phyloP scores from a whole-genome alignment of 148 eudicot species.

The Camellia lanceoleosa region DNA sequence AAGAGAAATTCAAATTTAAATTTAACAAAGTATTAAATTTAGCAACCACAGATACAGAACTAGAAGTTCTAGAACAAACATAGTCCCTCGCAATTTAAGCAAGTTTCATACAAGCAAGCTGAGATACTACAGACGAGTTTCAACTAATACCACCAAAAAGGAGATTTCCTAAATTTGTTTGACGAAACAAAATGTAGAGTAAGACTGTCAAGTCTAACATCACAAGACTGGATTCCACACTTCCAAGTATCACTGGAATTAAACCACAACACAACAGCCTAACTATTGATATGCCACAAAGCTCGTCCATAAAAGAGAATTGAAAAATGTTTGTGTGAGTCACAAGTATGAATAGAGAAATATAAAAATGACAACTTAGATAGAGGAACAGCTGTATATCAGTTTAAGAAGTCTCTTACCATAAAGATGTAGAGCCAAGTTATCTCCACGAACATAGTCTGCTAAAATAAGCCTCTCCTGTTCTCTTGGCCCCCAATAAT shows the following conservation, averaged over 20 bases:
- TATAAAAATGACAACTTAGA: background rate
- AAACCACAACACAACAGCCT: background rate
- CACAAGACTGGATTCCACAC: background rate
- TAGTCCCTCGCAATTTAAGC: background rate
- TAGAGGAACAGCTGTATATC: background rate
- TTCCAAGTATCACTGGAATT: background rate
- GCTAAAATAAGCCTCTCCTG: slow-evolving; percentile 92
- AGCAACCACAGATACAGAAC: background rate
- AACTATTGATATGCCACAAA: background rate
- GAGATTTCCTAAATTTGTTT: background rate
- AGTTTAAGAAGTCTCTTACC: slow-evolving; percentile 46
- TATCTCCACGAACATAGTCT: slow-evolving; percentile 82
- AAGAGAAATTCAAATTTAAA: background rate
- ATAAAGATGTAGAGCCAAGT: slow-evolving; percentile 86
- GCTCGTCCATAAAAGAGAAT: background rate
- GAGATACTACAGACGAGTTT: background rate
- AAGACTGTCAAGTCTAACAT: background rate
- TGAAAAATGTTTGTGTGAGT: background rate
- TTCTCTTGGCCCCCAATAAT: slow-evolving; percentile 96
- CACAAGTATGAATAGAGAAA: background rate
- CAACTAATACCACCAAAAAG: background rate
- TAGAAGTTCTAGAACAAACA: background rate
- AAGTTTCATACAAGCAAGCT: background rate
- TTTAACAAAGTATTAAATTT: background rate
- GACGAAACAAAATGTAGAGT: background rate